Evolutionary conservation across 2,329 filamentous ascomycete genomes (phyloP), one percentile per base, ranked within the genome.

Genomic region (Conoideocrella luteorostrata): DNA sequence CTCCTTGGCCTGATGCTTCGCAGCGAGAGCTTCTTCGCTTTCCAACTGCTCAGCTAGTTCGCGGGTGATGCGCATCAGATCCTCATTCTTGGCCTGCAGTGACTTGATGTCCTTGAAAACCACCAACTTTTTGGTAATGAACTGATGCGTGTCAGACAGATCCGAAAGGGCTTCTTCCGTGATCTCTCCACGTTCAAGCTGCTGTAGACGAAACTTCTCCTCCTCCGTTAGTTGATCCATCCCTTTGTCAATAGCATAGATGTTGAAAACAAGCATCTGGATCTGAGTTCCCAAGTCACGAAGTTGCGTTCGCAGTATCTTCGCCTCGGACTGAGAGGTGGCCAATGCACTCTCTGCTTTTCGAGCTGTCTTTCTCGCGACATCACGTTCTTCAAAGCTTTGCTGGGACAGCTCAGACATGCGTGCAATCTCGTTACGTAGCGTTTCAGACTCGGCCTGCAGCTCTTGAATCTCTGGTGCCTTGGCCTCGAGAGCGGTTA

Each of bases 221-320:
- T 88, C 82, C 0, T 80, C 72, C 6, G 75, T 80, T 37, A 94
- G 73, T 44, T 82, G 74, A 30, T 84, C 82, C 37, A 85, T 66
- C 20, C 90, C 91, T 62, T 87, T 85, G 56, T 95, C 86, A 43
- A 82, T 80, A 17, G 87, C 81, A 56, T 94, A 84, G 45, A 89
- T 76, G 62, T 95, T 91, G 63, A 94, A 86, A 4, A 96, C 75
- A 5, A 98, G 76, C 58, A 95, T 83, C 62, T 95, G 94, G 50
- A 96, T 80, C 63, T 98, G 90, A 1, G 86, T 83, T 55, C 89
- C 89, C 17, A 95, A 75, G 62, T 97, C 93, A 26, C 91, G 85
- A 7, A 97, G 72, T 60, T 96, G 89, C 51, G 89, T 86, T 41
- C 85, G 84, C 20, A 95, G 71, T 30, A 96, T 87, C 47, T 86